Percentiles rank a stretch among this genome's conserved stretches.
Conservation (phyloP, 2,329 filamentous ascomycete genomes). For the Colletotrichum graminicola region DNA sequence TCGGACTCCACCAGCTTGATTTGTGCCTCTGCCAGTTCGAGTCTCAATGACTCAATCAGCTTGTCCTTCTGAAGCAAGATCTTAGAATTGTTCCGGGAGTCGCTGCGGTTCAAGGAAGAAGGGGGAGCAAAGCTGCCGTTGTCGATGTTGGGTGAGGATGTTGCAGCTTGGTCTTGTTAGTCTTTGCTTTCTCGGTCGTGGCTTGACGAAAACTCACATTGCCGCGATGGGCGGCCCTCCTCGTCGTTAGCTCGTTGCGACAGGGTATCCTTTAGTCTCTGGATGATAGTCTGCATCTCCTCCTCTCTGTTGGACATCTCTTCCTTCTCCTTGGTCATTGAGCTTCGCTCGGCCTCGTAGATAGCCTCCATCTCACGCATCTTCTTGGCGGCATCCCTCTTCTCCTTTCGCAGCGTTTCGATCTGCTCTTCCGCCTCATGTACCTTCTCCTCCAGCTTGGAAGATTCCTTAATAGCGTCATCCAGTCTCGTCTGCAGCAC, state of each 20-base stretch:
- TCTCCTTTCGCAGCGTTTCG: constrained; percentile 84
- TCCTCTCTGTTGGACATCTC: constrained; percentile 87
- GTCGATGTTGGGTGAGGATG: constrained; percentile 76
- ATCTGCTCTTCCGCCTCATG: constrained; percentile 90
- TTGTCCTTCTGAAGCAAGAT: constrained; percentile 95
- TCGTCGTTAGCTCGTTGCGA: constrained; percentile 75
- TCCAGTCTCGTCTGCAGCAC: constrained; percentile 88
- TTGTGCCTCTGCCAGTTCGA: constrained; percentile 94
- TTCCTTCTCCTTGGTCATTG: constrained; percentile 92
- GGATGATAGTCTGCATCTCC: constrained; percentile 90
- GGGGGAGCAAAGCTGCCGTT: constrained; percentile 87
- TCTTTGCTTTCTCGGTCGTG: constrained; percentile 1
- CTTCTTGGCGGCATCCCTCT: constrained; percentile 84
- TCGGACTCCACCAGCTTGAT: constrained; percentile 96
- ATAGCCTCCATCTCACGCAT: constrained; percentile 92
- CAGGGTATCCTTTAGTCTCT: constrained; percentile 89
- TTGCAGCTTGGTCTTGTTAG: constrained; percentile 28
- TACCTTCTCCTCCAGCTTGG: constrained; percentile 85
- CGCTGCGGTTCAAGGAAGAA: constrained; percentile 85
- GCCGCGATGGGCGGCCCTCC: constrained; percentile 68
- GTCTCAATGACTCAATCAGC: constrained; percentile 89
- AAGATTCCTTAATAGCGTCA: constrained; percentile 85
- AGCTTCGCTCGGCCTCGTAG: constrained; percentile 89
- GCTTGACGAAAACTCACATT: constrained; percentile 59
- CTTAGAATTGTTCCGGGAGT: constrained; percentile 90